Conservation (phyloP, 306 rosid species). For the Vachellia pachyceras region DNA sequence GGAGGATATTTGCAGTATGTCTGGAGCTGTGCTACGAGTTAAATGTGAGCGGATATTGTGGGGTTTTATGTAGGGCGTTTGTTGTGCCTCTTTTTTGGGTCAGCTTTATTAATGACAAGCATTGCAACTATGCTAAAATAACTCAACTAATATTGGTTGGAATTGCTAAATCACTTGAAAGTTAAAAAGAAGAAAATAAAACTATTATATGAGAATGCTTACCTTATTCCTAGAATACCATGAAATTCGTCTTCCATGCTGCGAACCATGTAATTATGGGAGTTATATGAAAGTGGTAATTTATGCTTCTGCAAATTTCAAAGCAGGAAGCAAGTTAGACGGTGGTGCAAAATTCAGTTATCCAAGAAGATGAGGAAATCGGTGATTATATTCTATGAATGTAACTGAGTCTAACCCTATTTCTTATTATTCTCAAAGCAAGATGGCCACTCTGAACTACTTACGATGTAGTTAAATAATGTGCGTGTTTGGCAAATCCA, state of each 20-base stretch:
- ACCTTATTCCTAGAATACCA: conserved; percentile 97
- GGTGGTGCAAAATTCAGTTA: conserved; percentile 15
- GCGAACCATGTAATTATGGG: conserved; percentile 85
- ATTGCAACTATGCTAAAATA: too few species aligned
- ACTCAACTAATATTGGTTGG: neutral
- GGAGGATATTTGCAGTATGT: neutral
- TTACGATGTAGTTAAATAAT: neutral
- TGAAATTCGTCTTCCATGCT: conserved; percentile 99
- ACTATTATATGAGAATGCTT: conserved; percentile 33
- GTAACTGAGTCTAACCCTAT: neutral
- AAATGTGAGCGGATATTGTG: neutral
- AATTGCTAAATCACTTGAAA: neutral
- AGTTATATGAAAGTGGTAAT: conserved; percentile 79
- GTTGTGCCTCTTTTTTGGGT: too few species aligned
- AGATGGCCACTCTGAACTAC: neutral
- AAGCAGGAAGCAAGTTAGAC: conserved; percentile 33
- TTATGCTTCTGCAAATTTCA: conserved; percentile 73
- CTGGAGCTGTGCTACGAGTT: neutral
- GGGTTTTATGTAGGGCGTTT: too few species aligned
- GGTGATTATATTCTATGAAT: conserved; percentile 19
- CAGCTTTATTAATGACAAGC: too few species aligned
- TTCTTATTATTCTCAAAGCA: neutral
- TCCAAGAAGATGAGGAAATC: conserved; percentile 18
- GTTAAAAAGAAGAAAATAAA: conserved; percentile 8
- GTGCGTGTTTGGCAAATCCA: too few species aligned